Evolutionary conservation across 306 rosid genomes (phyloP).

Genomic region (Glycine latifolia): DNA sequence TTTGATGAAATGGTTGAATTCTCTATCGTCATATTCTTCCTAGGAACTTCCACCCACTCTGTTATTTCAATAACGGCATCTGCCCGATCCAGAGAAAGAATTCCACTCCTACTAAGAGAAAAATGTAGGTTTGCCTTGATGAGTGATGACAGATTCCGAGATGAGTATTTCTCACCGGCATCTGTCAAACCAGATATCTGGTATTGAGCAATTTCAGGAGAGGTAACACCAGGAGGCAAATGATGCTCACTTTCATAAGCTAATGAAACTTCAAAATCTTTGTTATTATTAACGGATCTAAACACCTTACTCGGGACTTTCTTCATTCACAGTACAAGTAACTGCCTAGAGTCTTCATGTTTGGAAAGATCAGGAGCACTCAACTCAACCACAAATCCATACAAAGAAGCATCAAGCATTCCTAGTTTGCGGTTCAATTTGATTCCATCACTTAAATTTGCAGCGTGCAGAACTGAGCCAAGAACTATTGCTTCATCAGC

Average conservation of each 20-base stretch:
- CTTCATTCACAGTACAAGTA: conserved; percentile 86
- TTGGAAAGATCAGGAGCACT: conserved; percentile 75
- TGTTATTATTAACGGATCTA: conserved; percentile 78
- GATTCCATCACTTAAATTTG: conserved; percentile 97
- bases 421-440: conserved; percentile 97
- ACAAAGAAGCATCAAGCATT: conserved; percentile 94
- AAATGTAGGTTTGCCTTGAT: conserved; percentile 88
- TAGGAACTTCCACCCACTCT: conserved; percentile 96
- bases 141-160: conserved; percentile 87
- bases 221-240: conserved; percentile 83
- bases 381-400: conserved; percentile 79
- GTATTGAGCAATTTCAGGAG: conserved; percentile 73
- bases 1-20: conserved; percentile 79
- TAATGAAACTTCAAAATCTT: conserved; percentile 89
- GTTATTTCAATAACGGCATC: conserved; percentile 90
- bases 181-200: conserved; percentile 84
- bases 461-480: conserved; percentile 91
- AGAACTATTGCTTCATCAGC: conserved; percentile 98
- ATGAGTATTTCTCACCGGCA: conserved; percentile 79
- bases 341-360: conserved; percentile 82
- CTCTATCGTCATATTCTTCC: conserved; percentile 72
- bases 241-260: conserved; percentile 80
- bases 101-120: conserved; percentile 94
- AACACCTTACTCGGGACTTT: conserved; percentile 95
- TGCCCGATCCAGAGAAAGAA: conserved; percentile 89